These are phyloP conservation scores for Stagonosporopsis vannaccii DNA, from an alignment of 2,329 filamentous ascomycete species.

Conservation along the genomic window DNA sequence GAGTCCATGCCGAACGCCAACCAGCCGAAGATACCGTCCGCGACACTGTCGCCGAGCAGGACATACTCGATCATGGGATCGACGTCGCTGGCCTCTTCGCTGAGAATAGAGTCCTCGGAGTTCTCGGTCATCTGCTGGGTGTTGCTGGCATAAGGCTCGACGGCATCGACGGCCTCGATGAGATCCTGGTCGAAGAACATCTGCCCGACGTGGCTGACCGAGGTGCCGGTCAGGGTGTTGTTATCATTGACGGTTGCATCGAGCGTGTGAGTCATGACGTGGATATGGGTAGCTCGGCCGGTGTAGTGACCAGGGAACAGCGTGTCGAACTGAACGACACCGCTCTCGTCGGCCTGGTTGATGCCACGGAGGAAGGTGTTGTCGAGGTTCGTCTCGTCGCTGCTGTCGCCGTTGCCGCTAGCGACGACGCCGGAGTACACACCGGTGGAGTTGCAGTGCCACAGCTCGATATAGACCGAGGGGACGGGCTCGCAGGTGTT, in stretches of 20 bases:
- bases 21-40: constrained; percentile 45
- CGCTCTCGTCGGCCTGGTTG: constrained; percentile 56
- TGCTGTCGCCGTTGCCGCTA: constrained; percentile 52
- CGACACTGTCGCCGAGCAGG: constrained; percentile 59
- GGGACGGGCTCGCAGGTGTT: constrained; percentile 61
- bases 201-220: constrained; percentile 67
- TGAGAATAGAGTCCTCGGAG: constrained; percentile 58
- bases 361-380: constrained; percentile 58
- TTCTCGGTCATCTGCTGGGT: constrained; percentile 58
- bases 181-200: constrained; percentile 70
- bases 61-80: constrained; percentile 67
- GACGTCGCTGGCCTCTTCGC: constrained; percentile 56
- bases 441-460: constrained; percentile 54
- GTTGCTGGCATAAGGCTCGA: constrained; percentile 54
- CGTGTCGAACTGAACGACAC: constrained; percentile 59
- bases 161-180: constrained; percentile 58
- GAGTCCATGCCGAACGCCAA: constrained; percentile 44
- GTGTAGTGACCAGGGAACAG: constrained; percentile 55
- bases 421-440: constrained; percentile 49
- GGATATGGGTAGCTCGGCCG: constrained; percentile 47
- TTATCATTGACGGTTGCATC: constrained; percentile 52
- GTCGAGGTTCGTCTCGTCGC: constrained; percentile 43
- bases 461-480: constrained; percentile 61
- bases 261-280: constrained; percentile 47
- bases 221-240: constrained; percentile 58